Conservation (phyloP, 1,284 basidiomycete genomes). For the Ustilago shanxiensis region DNA sequence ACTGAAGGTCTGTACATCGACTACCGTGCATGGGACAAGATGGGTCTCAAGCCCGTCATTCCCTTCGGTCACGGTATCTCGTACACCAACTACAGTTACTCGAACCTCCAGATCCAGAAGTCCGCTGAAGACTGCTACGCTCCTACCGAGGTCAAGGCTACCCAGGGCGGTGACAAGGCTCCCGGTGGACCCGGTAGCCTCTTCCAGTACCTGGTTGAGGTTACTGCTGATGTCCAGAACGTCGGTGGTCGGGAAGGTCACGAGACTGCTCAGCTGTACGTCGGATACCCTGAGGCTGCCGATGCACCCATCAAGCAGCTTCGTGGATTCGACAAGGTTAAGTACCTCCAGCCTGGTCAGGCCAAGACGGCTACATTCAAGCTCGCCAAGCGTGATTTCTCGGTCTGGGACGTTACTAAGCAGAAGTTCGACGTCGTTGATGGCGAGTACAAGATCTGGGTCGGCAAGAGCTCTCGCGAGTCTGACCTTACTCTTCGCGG, state of each 20-base stretch:
- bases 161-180: slow-evolving; percentile 23
- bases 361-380: slow-evolving; percentile 42
- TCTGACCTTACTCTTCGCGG: slow-evolving; percentile 24
- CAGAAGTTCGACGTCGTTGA: slow-evolving; percentile 49
- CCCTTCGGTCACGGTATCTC: slow-evolving; percentile 88
- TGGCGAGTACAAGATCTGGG: slow-evolving; percentile 47
- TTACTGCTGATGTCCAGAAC: slow-evolving; percentile 72
- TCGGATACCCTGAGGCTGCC: slow-evolving; percentile 37
- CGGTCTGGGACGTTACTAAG: slow-evolving; percentile 44
- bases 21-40: slow-evolving; percentile 77
- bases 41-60: slow-evolving; percentile 76
- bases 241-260: slow-evolving; percentile 70
- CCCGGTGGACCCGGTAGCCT: slow-evolving; percentile 40
- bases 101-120: slow-evolving; percentile 33
- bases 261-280: slow-evolving; percentile 72
- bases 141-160: slow-evolving; percentile 18
- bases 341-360: slow-evolving; percentile 25
- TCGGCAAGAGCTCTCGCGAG: slow-evolving; percentile 36
- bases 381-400: slow-evolving; percentile 49
- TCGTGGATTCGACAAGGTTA: slow-evolving; percentile 59
- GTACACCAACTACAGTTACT: slow-evolving; percentile 79
- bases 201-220: slow-evolving; percentile 73
- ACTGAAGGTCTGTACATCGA: slow-evolving; percentile 81
- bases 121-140: slow-evolving; percentile 33
- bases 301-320: slow-evolving; percentile 42